phyloP scores from a whole-genome alignment of 805 yeast species.

The Candida xiaguanensis region DNA sequence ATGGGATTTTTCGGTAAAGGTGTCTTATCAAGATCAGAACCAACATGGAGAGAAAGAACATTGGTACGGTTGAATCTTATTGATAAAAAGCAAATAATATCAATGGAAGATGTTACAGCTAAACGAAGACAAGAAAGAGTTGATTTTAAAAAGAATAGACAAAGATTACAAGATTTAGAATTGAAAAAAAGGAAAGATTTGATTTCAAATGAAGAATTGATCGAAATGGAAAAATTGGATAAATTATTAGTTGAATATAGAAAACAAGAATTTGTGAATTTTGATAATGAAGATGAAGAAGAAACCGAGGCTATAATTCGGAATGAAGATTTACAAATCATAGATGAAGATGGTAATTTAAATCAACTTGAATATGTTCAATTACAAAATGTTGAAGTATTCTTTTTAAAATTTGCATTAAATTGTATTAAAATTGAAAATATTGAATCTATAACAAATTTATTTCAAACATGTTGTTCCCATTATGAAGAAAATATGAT shows the following conservation, averaged over 20 bases:
- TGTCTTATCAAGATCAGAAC: constrained; percentile 81
- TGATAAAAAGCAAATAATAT: constrained; percentile 15
- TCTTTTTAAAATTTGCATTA: constrained; percentile 62
- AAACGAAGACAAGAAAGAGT: constrained; percentile 68
- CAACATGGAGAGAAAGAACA: constrained; percentile 80
- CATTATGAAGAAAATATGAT: constrained; percentile 4
- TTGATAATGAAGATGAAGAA: constrained; percentile 10
- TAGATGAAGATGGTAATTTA: constrained; percentile 15
- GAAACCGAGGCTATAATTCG: constrained; percentile 8
- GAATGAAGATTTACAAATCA: constrained; percentile 10
- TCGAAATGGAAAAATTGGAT: constrained; percentile 16
- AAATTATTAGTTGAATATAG: constrained; percentile 17
- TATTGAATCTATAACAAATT: constrained; percentile 18
- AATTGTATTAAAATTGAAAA: constrained; percentile 40
- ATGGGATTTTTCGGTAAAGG: constrained; percentile 96
- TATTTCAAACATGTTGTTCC: constrained; percentile 23
- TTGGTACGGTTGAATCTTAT: constrained; percentile 47
- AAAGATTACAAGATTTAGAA: constrained; percentile 48
- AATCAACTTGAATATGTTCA: constrained; percentile 50
- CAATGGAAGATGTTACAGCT: constrained; percentile 76
- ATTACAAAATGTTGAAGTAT: constrained; percentile 69
- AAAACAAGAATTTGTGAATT: constrained; percentile 9
- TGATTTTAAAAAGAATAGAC: constrained; percentile 67
- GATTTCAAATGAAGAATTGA: constrained; percentile 20
- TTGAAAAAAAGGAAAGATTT: constrained; percentile 31